These are phyloP conservation scores for Yamadazyma sp. DNA, from an alignment of 805 yeast genomes.

Conservation along the genomic window DNA sequence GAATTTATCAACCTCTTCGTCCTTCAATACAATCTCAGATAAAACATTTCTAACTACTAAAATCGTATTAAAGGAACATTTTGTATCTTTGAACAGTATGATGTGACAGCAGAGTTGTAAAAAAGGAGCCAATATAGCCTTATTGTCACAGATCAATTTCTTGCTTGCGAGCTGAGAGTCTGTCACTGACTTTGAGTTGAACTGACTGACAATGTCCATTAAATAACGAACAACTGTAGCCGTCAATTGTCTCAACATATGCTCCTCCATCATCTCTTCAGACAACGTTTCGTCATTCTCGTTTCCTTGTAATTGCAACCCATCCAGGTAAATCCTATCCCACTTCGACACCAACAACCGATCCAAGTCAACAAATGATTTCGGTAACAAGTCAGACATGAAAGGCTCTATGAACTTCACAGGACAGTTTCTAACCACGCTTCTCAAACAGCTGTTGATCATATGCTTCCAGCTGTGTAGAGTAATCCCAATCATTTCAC, in stretches of 20 bases:
- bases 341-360: conserved; percentile 71
- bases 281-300: conserved; percentile 79
- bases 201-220: conserved; percentile 85
- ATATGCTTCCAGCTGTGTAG: conserved; percentile 97
- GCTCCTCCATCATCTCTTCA: conserved; percentile 99
- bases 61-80: conserved; percentile 89
- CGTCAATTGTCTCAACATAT: conserved; percentile 86
- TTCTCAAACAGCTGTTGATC: conserved; percentile 84
- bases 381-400: conserved; percentile 77
- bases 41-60: conserved; percentile 74
- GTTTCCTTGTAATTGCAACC: conserved; percentile 55
- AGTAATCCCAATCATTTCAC: conserved; percentile 81
- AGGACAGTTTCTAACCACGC: conserved; percentile 88
- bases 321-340: conserved; percentile 63
- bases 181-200: conserved; percentile 50
- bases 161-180: conserved; percentile 68
- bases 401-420: conserved; percentile 62
- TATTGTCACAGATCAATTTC: conserved; percentile 61
- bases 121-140: conserved; percentile 73
- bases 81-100: conserved; percentile 80
- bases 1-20: conserved; percentile 73
- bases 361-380: conserved; percentile 70
- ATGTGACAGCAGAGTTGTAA: conserved; percentile 72
- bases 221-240: conserved; percentile 85
- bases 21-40: conserved; percentile 64